Percentiles rank a stretch among this genome's conserved stretches.
Evolutionary conservation across 1,284 basidiomycete genomes (phyloP).

Genomic region (Ganoderma boninense): DNA sequence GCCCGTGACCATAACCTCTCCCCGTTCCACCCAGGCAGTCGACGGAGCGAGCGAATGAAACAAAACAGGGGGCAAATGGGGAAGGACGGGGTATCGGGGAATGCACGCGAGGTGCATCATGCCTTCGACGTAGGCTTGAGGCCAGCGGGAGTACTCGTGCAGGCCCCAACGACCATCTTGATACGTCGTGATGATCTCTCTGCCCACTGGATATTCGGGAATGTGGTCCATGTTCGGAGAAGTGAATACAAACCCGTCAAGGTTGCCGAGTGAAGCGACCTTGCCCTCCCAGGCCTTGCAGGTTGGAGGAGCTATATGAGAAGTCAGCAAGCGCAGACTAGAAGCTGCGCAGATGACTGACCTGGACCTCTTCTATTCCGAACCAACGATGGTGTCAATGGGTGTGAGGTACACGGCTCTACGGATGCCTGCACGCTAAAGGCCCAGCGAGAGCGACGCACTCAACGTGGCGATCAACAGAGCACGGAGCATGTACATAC

Average conservation of each 20-base stretch:
- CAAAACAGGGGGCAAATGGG: not conserved
- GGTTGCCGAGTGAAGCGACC: not conserved
- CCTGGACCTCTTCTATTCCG: no score
- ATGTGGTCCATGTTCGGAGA: conserved; percentile 45
- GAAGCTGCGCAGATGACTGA: no score
- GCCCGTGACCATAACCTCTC: not conserved
- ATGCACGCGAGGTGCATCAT: conserved; percentile 4
- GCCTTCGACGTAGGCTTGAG: not conserved
- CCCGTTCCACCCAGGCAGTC: not conserved
- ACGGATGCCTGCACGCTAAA: no score
- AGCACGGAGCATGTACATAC: no score
- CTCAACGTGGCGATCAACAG: no score
- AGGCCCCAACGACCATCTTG: conserved; percentile 26
- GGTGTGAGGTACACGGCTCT: no score
- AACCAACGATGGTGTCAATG: no score
- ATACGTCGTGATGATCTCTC: conserved; percentile 30
- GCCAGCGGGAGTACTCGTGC: conserved; percentile 5
- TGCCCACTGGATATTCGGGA: conserved; percentile 19
- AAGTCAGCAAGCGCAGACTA: no score
- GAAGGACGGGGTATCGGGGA: not conserved
- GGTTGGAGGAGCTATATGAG: no score
- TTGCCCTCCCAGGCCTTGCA: not conserved
- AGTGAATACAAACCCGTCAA: conserved; percentile 13
- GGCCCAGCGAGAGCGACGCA: no score
- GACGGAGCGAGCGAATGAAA: not conserved